Base-by-base conservation (phyloP, 192 early-diverging fungal species). In the Lobosporangium transversale region DNA sequence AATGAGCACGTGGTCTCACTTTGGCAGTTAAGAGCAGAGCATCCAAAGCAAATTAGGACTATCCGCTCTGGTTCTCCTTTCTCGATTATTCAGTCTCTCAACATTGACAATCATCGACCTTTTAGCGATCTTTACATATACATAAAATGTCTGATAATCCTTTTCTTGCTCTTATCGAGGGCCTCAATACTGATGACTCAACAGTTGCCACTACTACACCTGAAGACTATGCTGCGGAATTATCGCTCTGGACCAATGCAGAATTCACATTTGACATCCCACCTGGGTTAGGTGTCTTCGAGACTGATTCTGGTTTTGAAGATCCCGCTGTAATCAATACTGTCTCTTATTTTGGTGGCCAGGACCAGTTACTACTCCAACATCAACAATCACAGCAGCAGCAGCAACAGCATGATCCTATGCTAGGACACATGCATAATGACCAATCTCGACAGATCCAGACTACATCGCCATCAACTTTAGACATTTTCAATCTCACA, bases 231-330 rank as follows among this genome's bases (percentile, higher is more conserved):
- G 81, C 85, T 47, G 82, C 87, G 21, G 89, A 91, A 55, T 80
- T 91, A 49, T 81, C 87, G 9, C 79, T 91, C 29, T 92, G 87
- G 82, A 79, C 89, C 51, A 88, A 89, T 55, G 86, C 88, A 20
- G 89, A 92, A 70, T 92, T 91, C 68, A 85, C 83, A 35, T 86
- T 89, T 30, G 89, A 92, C 69, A 80, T 83, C 10, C 63, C 80
- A 27, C 82, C 84, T 42, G 84, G 84, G 30, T 54, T 79, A 6
- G 81, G 84, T 15, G 80, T 86, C 64, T 81, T 68, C 68, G 83
- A 82, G 4, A 67, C 81, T 6, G 76, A 84, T 27, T 66, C 71
- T 65, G 70, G 62, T 3, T 51, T 74, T 43, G 32, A 51, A 33
- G 50, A 66, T 20, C 37, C 49, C 44, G 37, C 54, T 48, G 31